phyloP scores from a whole-genome alignment of 495 filamentous ascomycete genomes.

The Neurospora africana region DNA sequence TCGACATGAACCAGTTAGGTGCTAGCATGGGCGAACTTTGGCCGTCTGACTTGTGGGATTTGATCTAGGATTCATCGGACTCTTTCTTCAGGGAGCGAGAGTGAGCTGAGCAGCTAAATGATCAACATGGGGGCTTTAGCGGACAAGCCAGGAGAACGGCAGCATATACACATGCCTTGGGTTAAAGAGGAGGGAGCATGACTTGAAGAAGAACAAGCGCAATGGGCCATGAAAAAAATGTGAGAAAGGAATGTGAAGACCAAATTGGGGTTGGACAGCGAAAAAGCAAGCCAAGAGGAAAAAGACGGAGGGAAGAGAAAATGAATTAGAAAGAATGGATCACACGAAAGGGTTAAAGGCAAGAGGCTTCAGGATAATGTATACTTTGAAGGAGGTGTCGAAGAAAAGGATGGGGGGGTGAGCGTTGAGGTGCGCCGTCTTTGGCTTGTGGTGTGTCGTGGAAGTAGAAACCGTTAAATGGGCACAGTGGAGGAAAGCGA shows the following conservation, averaged over 20 bases:
- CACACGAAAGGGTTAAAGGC: not conserved
- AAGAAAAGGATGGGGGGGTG: not conserved
- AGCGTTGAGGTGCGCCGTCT: not conserved
- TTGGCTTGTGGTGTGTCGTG: not conserved
- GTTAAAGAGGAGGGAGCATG: slow-evolving; percentile 11
- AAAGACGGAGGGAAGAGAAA: not conserved
- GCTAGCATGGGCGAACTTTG: not conserved
- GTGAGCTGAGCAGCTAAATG: not conserved
- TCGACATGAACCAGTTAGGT: not conserved
- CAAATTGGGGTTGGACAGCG: not conserved
- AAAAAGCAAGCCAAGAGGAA: not conserved
- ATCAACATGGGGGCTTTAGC: not conserved
- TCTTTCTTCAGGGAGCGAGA: slow-evolving; percentile 59
- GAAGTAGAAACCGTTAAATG: not conserved
- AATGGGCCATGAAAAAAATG: slow-evolving; percentile 1
- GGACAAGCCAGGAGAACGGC: not conserved
- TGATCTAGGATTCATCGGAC: not conserved
- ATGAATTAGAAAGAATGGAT: not conserved
- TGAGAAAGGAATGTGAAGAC: not conserved
- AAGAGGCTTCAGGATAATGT: not conserved
- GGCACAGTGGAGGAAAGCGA: not conserved
- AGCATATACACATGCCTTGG: not conserved
- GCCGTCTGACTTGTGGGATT: not conserved
- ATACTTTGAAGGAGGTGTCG: not conserved
- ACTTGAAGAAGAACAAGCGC: slow-evolving; percentile 8